Percentiles rank a stretch among this genome's conserved stretches.
Conservation (phyloP, 1,284 basidiomycete species). For the Malassezia globosa region DNA sequence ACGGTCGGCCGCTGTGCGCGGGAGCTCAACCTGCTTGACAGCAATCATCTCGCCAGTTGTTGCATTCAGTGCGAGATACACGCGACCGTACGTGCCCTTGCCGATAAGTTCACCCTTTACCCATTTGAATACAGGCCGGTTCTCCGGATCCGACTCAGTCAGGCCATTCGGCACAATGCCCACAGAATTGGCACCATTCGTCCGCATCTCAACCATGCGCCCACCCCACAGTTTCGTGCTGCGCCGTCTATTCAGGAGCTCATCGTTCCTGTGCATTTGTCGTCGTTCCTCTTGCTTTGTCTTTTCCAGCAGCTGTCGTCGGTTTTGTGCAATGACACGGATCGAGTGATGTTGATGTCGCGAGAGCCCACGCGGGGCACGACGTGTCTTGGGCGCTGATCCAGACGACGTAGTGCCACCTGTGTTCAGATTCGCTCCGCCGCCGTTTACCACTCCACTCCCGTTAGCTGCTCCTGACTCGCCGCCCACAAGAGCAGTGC, state of each 20-base stretch:
- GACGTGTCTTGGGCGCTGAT: background rate
- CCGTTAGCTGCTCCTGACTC: too few relatives aligned
- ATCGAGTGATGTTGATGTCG: constrained; percentile 67
- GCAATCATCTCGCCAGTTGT: constrained; percentile 98
- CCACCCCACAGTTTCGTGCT: constrained; percentile 95
- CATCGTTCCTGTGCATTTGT: constrained; percentile 48
- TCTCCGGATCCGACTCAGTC: constrained; percentile 3
- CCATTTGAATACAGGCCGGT: constrained; percentile 74
- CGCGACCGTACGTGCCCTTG: constrained; percentile 87
- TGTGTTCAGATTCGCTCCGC: too few relatives aligned
- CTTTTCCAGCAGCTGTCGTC: constrained; percentile 44
- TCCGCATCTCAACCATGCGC: constrained; percentile 80
- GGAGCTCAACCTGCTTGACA: constrained; percentile 96
- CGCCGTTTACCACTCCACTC: too few relatives aligned
- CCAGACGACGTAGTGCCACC: background rate
- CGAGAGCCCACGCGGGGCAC: constrained; percentile 15
- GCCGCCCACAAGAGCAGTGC: too few relatives aligned
- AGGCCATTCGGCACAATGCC: constrained; percentile 21
- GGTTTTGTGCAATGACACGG: constrained; percentile 67
- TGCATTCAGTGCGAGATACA: constrained; percentile 92
- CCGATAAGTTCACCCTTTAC: constrained; percentile 94
- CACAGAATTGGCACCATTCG: constrained; percentile 34
- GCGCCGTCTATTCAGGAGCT: constrained; percentile 59
- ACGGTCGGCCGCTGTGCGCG: constrained; percentile 76
- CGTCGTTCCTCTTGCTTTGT: constrained; percentile 43